These are phyloP conservation scores for Ophiostoma quercus DNA, from an alignment of 2,329 filamentous ascomycete genomes.

Conservation along the genomic window DNA sequence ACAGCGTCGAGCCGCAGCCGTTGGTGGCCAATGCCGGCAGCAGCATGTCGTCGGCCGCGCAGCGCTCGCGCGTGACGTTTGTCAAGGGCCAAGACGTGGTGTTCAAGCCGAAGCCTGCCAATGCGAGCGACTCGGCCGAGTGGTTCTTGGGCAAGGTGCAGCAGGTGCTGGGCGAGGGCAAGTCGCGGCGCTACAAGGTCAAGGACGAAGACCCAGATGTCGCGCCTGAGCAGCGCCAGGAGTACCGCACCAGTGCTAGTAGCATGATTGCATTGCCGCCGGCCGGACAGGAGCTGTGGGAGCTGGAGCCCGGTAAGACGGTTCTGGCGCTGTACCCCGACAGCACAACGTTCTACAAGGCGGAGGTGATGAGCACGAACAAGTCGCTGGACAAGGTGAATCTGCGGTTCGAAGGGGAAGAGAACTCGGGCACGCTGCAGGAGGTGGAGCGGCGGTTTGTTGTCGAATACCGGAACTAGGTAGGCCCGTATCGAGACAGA, in stretches of 20 bases:
- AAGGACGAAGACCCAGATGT: slow-evolving; percentile 73
- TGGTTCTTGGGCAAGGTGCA: slow-evolving; percentile 77
- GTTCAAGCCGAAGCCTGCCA: slow-evolving; percentile 55
- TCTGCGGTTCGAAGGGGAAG: slow-evolving; percentile 74
- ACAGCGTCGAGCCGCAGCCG: slow-evolving; percentile 51
- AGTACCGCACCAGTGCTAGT: slow-evolving; percentile 66
- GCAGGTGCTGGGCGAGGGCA: slow-evolving; percentile 68
- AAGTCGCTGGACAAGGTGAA: slow-evolving; percentile 49
- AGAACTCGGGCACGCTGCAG: slow-evolving; percentile 67
- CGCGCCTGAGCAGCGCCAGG: slow-evolving; percentile 55
- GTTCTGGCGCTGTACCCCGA: slow-evolving; percentile 76
- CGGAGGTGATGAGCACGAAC: slow-evolving; percentile 69
- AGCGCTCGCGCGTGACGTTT: slow-evolving; percentile 52
- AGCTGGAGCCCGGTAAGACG: slow-evolving; percentile 62
- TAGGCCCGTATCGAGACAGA: background rate
- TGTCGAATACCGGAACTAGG: slow-evolving; percentile 57
- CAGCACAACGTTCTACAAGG: slow-evolving; percentile 80
- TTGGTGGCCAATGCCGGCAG: slow-evolving; percentile 17
- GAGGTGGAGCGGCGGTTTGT: slow-evolving; percentile 72
- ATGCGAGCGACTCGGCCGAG: slow-evolving; percentile 48
- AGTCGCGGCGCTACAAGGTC: slow-evolving; percentile 72
- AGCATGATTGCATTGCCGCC: slow-evolving; percentile 73
- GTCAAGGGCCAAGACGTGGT: slow-evolving; percentile 60
- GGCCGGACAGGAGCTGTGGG: slow-evolving; percentile 47
- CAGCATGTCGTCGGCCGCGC: slow-evolving; percentile 35